Conservation (phyloP, 2,329 filamentous ascomycete genomes). For the Blastomyces silverae region DNA sequence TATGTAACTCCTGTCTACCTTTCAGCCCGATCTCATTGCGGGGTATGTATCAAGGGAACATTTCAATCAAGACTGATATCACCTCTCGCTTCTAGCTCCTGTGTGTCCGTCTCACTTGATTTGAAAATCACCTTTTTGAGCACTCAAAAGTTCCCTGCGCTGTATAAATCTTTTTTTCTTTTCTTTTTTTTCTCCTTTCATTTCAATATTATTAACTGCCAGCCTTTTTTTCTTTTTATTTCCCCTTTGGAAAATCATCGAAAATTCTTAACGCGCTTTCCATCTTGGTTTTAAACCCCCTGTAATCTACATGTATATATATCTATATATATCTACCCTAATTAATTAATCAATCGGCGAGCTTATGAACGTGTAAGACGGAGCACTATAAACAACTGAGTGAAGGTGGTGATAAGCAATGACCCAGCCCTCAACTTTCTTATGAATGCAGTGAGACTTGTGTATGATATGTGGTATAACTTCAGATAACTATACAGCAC, state of each 20-base stretch:
- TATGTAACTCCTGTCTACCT: not conserved
- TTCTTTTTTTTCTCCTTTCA: not conserved
- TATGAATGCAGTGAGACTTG: too few relatives aligned
- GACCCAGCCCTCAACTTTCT: too few relatives aligned
- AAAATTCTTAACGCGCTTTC: not conserved
- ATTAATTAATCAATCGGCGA: not conserved
- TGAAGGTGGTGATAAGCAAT: too few relatives aligned
- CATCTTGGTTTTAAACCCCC: not conserved
- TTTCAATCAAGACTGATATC: constrained; percentile 1
- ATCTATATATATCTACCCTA: not conserved
- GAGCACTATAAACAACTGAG: too few relatives aligned
- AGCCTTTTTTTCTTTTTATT: not conserved
- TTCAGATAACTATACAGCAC: too few relatives aligned
- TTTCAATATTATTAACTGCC: not conserved
- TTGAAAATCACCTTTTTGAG: not conserved
- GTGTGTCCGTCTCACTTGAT: not conserved
- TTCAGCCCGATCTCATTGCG: not conserved
- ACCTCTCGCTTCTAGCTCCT: not conserved
- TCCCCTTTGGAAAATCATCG: not conserved
- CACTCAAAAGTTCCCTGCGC: not conserved
- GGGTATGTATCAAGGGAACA: not conserved
- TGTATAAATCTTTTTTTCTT: not conserved
- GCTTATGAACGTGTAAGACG: not conserved
- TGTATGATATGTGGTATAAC: too few relatives aligned
- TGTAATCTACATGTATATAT: not conserved